Percentiles rank a stretch among this genome's conserved stretches.
phyloP scores from a whole-genome alignment of 148 eudicot genomes.

The Drosera capensis region DNA sequence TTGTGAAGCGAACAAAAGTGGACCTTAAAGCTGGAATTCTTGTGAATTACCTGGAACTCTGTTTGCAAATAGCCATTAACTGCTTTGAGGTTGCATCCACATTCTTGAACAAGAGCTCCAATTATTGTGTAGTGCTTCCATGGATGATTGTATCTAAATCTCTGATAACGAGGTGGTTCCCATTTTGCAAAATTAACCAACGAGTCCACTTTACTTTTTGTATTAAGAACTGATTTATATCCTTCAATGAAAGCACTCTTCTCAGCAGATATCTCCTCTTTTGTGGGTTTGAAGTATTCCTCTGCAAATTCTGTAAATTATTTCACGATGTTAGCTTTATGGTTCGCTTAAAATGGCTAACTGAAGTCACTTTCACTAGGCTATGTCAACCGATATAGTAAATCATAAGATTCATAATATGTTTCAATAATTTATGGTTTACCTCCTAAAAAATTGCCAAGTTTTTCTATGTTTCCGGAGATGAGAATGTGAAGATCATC shows the following conservation, averaged over 20 bases:
- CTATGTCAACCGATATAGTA: not conserved
- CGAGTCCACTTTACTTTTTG: conserved; percentile 42
- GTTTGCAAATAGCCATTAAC: conserved; percentile 27
- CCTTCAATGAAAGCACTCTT: conserved; percentile 14
- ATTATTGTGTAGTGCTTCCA: conserved; percentile 56
- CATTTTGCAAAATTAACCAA: conserved; percentile 63
- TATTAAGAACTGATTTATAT: conserved; percentile 31
- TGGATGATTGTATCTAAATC: conserved; percentile 45
- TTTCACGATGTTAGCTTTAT: not conserved
- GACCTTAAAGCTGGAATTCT: not conserved
- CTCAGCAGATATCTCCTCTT: conserved; percentile 11
- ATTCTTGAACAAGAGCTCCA: conserved; percentile 24
- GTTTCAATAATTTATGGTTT: not conserved
- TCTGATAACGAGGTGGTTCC: conserved; percentile 57
- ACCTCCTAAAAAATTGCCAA: conserved; percentile 46
- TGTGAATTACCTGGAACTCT: conserved; percentile 17
- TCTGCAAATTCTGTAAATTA: conserved; percentile 36
- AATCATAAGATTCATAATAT: not conserved
- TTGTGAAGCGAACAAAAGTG: not conserved
- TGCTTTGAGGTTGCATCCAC: conserved; percentile 39
- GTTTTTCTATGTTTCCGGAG: conserved; percentile 26
- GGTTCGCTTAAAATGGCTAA: not conserved
- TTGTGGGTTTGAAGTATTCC: conserved; percentile 28
- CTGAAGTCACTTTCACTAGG: not conserved
- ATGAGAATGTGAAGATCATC: conserved; percentile 45